Base-by-base conservation (phyloP, 495 filamentous ascomycete genomes). In the Aspergillus ellipticus region DNA sequence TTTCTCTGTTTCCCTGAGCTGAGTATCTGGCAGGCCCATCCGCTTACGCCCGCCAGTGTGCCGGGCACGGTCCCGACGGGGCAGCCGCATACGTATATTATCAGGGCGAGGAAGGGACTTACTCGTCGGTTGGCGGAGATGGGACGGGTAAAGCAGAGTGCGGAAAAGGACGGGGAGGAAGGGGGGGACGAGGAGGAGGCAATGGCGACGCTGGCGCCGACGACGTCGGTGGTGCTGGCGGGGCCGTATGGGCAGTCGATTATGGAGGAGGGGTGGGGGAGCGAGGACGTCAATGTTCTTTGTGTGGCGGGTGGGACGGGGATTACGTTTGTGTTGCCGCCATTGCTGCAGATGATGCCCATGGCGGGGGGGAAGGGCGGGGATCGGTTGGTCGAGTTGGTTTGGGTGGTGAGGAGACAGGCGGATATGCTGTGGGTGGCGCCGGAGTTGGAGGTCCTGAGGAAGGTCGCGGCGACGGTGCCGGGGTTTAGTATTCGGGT, bases 11-110 rank as follows among this genome's bases (percentile, higher is more conserved):
- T 89, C 54, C 68, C 82, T 0, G 73, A 77, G 20, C 66, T 79
- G 2, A 84, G 76, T 51, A 69, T 87, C 51, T 87, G 84, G 80
- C 83, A 89, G 68, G 79, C 80, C 0, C 86, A 89, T 60, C 85
- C 86, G 0, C 86, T 88, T 60, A 89, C 86, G 0, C 80, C 84
- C 0, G 66, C 78, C 22, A 80, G 72, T 29, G 57, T 79, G 1
- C 85, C 84, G 0, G 64, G 62, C 2, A 58, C 59, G 2, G 56
- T 65, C 6, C 53, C 59, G 4, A 63, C 64, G 0, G 42, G 60
- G 15, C 72, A 80, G 21, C 61, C 65, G 9, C 86, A 89, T 51
- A 77, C 80, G 5, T 89, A 89, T 55, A 74, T 89, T 51, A 73
- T 88, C 43, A 71, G 84, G 1, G 79, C 77, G 19, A 79, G 82